Evolutionary conservation across 2,329 filamentous ascomycete genomes (phyloP), one percentile per base, ranked within the genome.

Genomic region (Blastomyces gilchristii): DNA sequence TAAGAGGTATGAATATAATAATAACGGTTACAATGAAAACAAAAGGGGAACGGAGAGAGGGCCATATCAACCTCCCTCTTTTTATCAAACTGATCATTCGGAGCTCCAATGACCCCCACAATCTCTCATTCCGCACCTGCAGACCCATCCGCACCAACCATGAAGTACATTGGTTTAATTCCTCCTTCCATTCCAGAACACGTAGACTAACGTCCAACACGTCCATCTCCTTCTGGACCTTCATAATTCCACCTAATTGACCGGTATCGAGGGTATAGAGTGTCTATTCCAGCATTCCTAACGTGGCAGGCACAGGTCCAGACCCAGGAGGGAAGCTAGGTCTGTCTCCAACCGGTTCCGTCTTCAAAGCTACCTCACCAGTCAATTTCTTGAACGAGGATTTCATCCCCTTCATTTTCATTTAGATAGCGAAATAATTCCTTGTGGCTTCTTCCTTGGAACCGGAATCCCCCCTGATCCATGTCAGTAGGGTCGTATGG

Each of bases 281-380:
- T 11, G 77, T 78, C 12, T 71, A 68, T 67, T 79, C 79, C 66
- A 76, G 66, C 58, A 73, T 72, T 61, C 71, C 69, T 63, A 76
- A 60, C 7, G 66, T 72, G 60, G 70, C 68, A 11, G 74, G 77
- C 57, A 64, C 68, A 18, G 67, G 22, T 68, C 66, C 47, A 71
- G 56, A 45, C 67, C 69, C 68, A 70, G 71, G 61, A 16, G 75
- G 69, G 6, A 71, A 75, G 57, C 71, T 70, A 52, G 49, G 14
- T 31, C 6, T 58, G 72, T 72, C 22, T 66, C 45, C 54, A 34
- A 53, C 65, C 75, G 69, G 8, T 72, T 70, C 4, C 54, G n/a
- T 25, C 43, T 49, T 28, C 49, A 12, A 45, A 41, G 11, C 22
- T 57, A 22, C 25, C 37, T 58, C 43, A 37, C 61, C 61, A 52